Evolutionary conservation across 257 asterid species (phyloP).

Genomic region (Striga asiatica): DNA sequence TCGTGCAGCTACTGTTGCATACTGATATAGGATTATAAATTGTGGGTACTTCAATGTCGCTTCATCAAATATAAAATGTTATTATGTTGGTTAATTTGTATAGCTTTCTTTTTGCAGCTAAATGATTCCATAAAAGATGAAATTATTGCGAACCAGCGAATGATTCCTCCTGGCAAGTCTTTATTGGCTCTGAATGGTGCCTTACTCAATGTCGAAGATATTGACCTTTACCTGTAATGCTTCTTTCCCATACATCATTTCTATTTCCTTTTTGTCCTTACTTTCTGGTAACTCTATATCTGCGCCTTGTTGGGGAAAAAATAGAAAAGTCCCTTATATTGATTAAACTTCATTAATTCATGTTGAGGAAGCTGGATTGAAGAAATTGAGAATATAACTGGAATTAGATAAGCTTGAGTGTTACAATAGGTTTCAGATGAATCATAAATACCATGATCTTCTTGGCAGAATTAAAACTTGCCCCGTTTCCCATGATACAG

Average conservation of each 20-base stretch:
- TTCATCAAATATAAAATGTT: constrained; percentile 7
- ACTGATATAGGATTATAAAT: constrained; percentile 7
- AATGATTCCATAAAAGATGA: constrained; percentile 92
- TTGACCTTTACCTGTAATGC: constrained; percentile 88
- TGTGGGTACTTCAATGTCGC: constrained; percentile 6
- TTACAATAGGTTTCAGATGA: too few relatives aligned
- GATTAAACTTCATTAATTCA: too few relatives aligned
- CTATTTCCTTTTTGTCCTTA: not conserved
- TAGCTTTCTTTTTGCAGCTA: constrained; percentile 46
- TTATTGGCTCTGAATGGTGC: constrained; percentile 98
- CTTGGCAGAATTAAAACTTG: too few relatives aligned
- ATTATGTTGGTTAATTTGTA: constrained; percentile 20
- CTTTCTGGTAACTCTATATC: not conserved
- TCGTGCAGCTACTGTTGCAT: constrained; percentile 11
- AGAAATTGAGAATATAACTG: too few relatives aligned
- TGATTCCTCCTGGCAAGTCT: constrained; percentile 98
- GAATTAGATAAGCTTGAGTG: too few relatives aligned
- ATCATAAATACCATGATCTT: too few relatives aligned
- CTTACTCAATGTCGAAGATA: constrained; percentile 82
- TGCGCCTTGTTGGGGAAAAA: constrained; percentile 1
- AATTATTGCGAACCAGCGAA: constrained; percentile 82
- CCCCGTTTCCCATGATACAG: too few relatives aligned
- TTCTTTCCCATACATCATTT: constrained; percentile 20
- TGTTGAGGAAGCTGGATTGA: too few relatives aligned
- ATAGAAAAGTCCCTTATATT: not conserved